These are phyloP conservation scores for Neofusicoccum parvum DNA, from an alignment of 2,329 filamentous ascomycete species.

Conservation along the genomic window DNA sequence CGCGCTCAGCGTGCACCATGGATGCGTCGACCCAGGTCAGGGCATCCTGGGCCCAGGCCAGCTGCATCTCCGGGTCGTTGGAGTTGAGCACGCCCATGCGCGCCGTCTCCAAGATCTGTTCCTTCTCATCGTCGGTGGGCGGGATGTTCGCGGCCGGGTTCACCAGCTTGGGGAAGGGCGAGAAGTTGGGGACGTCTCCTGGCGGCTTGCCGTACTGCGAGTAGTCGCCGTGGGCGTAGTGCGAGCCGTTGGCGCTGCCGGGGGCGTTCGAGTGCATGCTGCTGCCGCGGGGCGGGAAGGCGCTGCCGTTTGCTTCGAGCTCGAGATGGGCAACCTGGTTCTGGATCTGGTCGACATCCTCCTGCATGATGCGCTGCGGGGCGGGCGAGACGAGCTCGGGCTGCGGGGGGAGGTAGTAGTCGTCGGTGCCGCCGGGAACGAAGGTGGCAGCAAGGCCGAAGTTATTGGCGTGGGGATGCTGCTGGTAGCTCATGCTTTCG, in stretches of 20 bases:
- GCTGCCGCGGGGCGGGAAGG: conserved; percentile 10
- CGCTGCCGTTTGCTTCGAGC: conserved; percentile 64
- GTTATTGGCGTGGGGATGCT: conserved; percentile 11
- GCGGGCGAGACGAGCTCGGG: conserved; percentile 70
- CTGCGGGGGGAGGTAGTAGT: conserved; percentile 63
- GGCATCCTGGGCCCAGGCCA: conserved; percentile 94
- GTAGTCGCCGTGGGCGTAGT: conserved; percentile 35
- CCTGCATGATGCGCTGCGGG: conserved; percentile 86
- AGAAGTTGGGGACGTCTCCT: conserved; percentile 73
- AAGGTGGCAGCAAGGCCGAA: conserved; percentile 57
- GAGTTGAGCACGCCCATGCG: conserved; percentile 83
- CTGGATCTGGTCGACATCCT: conserved; percentile 83
- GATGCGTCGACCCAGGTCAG: conserved; percentile 86
- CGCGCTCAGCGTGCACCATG: conserved; percentile 72
- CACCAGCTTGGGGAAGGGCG: conserved; percentile 84
- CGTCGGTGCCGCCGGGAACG: conserved; percentile 67
- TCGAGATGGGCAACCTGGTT: conserved; percentile 89
- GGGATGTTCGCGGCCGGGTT: conserved; percentile 84
- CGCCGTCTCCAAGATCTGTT: conserved; percentile 83
- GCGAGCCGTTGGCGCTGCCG: conserved; percentile 21
- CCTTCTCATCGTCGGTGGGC: conserved; percentile 90
- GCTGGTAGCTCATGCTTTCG: conserved; percentile 21
- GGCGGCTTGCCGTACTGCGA: conserved; percentile 36
- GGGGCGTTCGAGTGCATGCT: conserved; percentile 27
- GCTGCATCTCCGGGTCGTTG: conserved; percentile 93